Evolutionary conservation across 2,329 filamentous ascomycete species (phyloP).

Genomic region (Aureobasidium sp.): DNA sequence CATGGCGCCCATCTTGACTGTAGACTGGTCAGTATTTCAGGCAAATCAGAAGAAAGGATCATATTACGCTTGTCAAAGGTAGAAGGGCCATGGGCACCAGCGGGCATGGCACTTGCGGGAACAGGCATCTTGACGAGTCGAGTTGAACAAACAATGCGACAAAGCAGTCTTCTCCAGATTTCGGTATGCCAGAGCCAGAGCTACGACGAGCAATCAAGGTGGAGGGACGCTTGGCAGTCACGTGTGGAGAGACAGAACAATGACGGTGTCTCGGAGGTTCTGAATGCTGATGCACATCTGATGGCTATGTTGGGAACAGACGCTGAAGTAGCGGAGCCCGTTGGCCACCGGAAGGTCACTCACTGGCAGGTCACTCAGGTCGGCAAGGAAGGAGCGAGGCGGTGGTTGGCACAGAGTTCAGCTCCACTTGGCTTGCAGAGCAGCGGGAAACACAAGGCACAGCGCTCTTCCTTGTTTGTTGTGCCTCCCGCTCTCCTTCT

Average conservation of each 20-base stretch:
- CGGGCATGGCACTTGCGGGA: slow-evolving; percentile 40
- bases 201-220: slow-evolving; percentile 1
- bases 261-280: neutral
- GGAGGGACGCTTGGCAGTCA: slow-evolving; percentile 4
- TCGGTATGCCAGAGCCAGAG: neutral
- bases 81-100: slow-evolving; percentile 51
- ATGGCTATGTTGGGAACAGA: neutral
- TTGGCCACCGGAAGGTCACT: neutral
- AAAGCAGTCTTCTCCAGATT: neutral
- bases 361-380: neutral
- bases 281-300: neutral
- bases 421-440: neutral
- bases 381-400: neutral
- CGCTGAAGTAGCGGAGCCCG: neutral
- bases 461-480: slow-evolving; percentile 6
- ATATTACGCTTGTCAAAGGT: slow-evolving; percentile 63
- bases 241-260: neutral
- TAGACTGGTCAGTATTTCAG: slow-evolving; percentile 20
- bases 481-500: neutral
- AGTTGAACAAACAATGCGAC: neutral
- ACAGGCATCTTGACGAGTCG: slow-evolving; percentile 44
- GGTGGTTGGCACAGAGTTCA: slow-evolving; percentile 3
- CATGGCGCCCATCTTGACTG: slow-evolving; percentile 97
- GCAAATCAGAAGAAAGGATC: slow-evolving; percentile 17
- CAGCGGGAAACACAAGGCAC: slow-evolving; percentile 8